Percentiles rank a stretch among this genome's conserved stretches.
These are phyloP conservation scores for Lachnellula arida DNA, from an alignment of 2,329 filamentous ascomycete species.

Conservation along the genomic window DNA sequence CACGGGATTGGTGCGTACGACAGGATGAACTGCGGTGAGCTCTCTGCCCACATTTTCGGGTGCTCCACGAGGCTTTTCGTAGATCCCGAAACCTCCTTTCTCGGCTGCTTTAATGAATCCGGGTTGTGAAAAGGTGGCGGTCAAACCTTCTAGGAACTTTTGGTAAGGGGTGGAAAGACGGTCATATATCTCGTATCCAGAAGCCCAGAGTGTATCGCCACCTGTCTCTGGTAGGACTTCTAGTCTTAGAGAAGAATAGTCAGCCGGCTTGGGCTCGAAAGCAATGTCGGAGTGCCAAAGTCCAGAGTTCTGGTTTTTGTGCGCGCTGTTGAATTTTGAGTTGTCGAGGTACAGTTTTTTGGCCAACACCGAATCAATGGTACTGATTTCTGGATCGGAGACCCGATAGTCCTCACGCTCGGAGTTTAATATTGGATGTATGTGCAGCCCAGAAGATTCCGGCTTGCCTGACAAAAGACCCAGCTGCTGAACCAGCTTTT, in stretches of 20 bases:
- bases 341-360: conserved; percentile 43
- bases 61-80: conserved; percentile 42
- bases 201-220: conserved; percentile 58
- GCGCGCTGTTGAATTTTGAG: not conserved
- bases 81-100: conserved; percentile 40
- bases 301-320: conserved; percentile 40
- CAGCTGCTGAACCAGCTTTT: conserved; percentile 56
- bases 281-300: conserved; percentile 60
- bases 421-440: conserved; percentile 55
- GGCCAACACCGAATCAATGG: conserved; percentile 53
- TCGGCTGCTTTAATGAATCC: conserved; percentile 46
- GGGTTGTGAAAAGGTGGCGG: conserved; percentile 48
- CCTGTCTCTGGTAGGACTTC: conserved; percentile 13
- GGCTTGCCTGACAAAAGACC: conserved; percentile 55
- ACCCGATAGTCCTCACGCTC: conserved; percentile 40
- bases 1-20: conserved; percentile 52
- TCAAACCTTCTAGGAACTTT: conserved; percentile 55
- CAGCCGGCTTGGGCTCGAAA: conserved; percentile 58
- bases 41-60: conserved; percentile 46
- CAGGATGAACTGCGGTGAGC: conserved; percentile 48
- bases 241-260: conserved; percentile 45
- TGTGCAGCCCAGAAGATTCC: conserved; percentile 50
- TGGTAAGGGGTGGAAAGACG: conserved; percentile 53
- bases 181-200: conserved; percentile 63
- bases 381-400: conserved; percentile 57